Evolutionary conservation across 306 rosid genomes (phyloP).

Genomic region (Notholithocarpus densiflorus): DNA sequence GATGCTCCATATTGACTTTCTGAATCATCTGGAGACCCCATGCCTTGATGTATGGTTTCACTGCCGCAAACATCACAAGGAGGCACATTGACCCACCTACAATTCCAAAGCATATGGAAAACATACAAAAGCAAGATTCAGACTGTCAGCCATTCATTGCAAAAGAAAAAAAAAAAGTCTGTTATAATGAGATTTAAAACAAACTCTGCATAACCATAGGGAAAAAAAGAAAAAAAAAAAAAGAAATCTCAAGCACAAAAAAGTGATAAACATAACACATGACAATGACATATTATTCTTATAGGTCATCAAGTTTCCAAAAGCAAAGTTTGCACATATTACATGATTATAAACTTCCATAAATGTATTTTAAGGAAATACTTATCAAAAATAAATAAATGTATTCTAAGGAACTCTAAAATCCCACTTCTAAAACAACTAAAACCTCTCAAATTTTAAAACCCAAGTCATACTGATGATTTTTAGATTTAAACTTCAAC

Average conservation of each 20-base stretch:
- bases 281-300: not conserved
- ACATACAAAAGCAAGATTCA: not conserved
- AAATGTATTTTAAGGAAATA: not conserved
- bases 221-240: not conserved
- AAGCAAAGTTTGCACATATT: not conserved
- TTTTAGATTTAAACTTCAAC: not conserved
- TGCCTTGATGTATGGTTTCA: slow-evolving; percentile 44
- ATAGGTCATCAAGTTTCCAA: not conserved
- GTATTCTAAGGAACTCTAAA: not conserved
- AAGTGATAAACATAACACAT: not conserved
- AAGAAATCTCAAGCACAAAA: too few species aligned
- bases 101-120: slow-evolving; percentile 14
- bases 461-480: not conserved
- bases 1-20: slow-evolving; percentile 63
- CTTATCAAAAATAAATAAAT: not conserved
- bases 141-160: not conserved
- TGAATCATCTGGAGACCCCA: slow-evolving; percentile 54
- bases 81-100: slow-evolving; percentile 85
- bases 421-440: not conserved
- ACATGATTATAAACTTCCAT: not conserved
- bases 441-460: not conserved
- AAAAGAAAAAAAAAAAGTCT: not conserved
- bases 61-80: slow-evolving; percentile 74
- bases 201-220: too few species aligned
- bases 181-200: too few species aligned